Evolutionary conservation across 2,329 filamentous ascomycete genomes (phyloP).

Genomic region (Penicillium sp.): DNA sequence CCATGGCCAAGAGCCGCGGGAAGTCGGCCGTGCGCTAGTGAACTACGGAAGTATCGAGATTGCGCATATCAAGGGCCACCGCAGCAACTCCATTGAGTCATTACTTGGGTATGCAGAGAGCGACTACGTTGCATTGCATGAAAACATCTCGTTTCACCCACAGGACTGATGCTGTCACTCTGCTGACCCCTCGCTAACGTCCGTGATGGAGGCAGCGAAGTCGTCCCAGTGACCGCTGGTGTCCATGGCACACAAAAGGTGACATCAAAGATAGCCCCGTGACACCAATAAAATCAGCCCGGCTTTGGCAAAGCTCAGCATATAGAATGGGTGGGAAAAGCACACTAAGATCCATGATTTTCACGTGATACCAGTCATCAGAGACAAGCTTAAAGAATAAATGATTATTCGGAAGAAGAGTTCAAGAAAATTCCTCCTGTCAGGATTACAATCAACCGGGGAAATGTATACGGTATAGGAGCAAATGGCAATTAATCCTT

Average conservation of each 20-base stretch:
- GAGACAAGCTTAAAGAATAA: neutral
- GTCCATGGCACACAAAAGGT: neutral
- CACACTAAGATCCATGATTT: slow-evolving; percentile 1
- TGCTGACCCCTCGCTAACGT: slow-evolving; percentile 21
- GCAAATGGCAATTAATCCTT: slow-evolving; percentile 47
- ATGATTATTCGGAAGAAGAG: neutral
- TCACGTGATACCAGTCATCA: neutral
- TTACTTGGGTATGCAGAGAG: slow-evolving; percentile 89
- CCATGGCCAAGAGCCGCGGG: slow-evolving; percentile 51
- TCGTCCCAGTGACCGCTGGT: neutral
- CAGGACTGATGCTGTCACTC: slow-evolving; percentile 21
- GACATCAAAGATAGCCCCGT: neutral
- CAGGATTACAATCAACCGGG: neutral
- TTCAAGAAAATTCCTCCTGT: neutral
- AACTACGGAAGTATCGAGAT: slow-evolving; percentile 92
- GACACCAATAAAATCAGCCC: neutral
- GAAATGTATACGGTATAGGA: neutral
- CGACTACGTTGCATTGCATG: slow-evolving; percentile 85
- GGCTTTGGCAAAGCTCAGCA: neutral
- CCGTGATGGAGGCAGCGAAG: slow-evolving; percentile 25
- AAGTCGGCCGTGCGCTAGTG: slow-evolving; percentile 84
- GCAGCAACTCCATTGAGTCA: slow-evolving; percentile 75
- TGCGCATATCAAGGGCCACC: slow-evolving; percentile 74
- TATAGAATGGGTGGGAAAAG: neutral
- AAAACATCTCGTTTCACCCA: slow-evolving; percentile 70